These are phyloP conservation scores for Suillus tomentosus DNA, from an alignment of 768 basidiomycete species.

Conservation along the genomic window DNA sequence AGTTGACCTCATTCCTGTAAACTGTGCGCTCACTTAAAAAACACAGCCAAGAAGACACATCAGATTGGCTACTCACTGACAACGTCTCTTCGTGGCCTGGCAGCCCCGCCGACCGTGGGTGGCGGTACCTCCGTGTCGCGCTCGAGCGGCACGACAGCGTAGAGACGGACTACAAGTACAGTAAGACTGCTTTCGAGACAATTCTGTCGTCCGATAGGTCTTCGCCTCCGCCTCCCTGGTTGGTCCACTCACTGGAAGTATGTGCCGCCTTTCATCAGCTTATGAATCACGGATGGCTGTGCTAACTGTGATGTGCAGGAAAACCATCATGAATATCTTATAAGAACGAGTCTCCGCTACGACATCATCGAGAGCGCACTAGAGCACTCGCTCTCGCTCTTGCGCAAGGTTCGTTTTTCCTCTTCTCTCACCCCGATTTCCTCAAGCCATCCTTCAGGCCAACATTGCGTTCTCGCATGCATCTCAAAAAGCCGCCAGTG, in stretches of 20 bases:
- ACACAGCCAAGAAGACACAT: conserved; percentile 65
- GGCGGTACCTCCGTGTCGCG: conserved; percentile 84
- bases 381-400: conserved; percentile 66
- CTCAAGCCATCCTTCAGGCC: conserved; percentile 39
- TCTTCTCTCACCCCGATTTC: conserved; percentile 17
- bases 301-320: conserved; percentile 40
- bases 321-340: conserved; percentile 81
- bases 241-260: conserved; percentile 76
- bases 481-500: conserved; percentile 53
- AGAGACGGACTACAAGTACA: conserved; percentile 74
- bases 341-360: conserved; percentile 75
- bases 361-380: conserved; percentile 80
- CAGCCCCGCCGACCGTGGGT: conserved; percentile 74
- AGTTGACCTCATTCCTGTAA: conserved; percentile 24
- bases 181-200: conserved; percentile 74
- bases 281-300: conserved; percentile 2
- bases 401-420: conserved; percentile 62
- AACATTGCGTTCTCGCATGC: conserved; percentile 54
- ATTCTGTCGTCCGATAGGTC: conserved; percentile 67
- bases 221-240: conserved; percentile 76
- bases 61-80: conserved; percentile 84
- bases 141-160: conserved; percentile 76
- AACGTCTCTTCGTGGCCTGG: conserved; percentile 85
- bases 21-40: conserved; percentile 12
- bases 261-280: conserved; percentile 13